Base-by-base conservation (phyloP, 495 filamentous ascomycete genomes). In the Aspergillus egyptiacus region DNA sequence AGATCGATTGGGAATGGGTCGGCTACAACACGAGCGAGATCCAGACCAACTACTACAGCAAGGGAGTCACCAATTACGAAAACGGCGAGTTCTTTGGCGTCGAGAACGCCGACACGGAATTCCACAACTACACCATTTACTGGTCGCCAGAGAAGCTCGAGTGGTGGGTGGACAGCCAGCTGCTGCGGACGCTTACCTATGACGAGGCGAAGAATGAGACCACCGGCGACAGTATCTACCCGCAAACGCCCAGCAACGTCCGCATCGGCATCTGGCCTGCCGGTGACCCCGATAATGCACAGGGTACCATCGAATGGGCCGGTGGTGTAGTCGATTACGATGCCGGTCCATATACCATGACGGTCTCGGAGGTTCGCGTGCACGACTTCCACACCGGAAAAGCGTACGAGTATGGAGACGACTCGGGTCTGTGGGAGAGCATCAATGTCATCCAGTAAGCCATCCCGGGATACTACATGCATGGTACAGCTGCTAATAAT, bases 31-130 rank as follows among this genome's bases (percentile, higher is more conserved):
- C 72, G 45, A 75, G 57, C 41, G 64, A 82, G 43, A 85, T 94
- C 11, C 87, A 96, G 68, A 85, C 81, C 62, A 96, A 98, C 70
- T 98, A 90, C 72, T 98, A 91, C 61, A 85, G 87, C 62, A 94
- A 96, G 71, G 93, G 91, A 44, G 54, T 61, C 19, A 86, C 84
- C 1, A 74, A 77, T 8, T 91, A 84, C 57, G 79, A 86, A 63
- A 87, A 88, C 35, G 91, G 82, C 14, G 75, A 71, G 1, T 79
- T 80, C 57, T 79, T 85, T 57, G 59, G 78, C 13, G 73, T 85
- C 31, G 54, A 67, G 41, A 81, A 81, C 60, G 69, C 71, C 17
- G 82, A 89, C 53, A 74, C 66, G 23, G 67, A 76, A 2, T 96
- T 82, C 64, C 81, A 93, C 71, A 96, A 83, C 48, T 98, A 96